Conservation (phyloP, 371 early-diverging fungal genomes). For the Rhizopus stolonifer region DNA sequence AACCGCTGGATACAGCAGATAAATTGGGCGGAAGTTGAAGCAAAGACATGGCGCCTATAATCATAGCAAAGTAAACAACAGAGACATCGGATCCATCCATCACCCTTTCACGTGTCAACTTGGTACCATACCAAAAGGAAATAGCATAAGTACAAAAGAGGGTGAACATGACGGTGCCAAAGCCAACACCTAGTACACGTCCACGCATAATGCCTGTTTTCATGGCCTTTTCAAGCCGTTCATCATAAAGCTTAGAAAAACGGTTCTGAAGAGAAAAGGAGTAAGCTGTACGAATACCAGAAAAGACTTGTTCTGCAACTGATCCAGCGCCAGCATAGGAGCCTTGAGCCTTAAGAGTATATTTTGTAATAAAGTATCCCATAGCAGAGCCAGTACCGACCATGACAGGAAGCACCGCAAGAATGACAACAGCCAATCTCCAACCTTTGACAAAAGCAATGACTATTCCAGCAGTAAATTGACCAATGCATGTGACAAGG, state of each 20-base stretch:
- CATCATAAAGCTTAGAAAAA: constrained; percentile 62
- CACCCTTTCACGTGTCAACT: constrained; percentile 46
- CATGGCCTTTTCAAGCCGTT: constrained; percentile 53
- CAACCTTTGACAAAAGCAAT: constrained; percentile 84
- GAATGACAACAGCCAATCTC: constrained; percentile 75
- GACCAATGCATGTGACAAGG: constrained; percentile 58
- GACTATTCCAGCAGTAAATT: constrained; percentile 81
- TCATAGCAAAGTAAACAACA: constrained; percentile 67
- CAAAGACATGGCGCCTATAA: constrained; percentile 58
- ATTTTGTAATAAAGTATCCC: constrained; percentile 64
- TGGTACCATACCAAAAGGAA: constrained; percentile 79
- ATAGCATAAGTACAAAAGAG: constrained; percentile 68
- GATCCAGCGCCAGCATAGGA: constrained; percentile 48
- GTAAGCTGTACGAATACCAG: constrained; percentile 84
- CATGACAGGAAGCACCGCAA: constrained; percentile 66
- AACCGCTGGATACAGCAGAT: constrained; percentile 57
- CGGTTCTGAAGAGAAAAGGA: constrained; percentile 81
- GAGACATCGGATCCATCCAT: constrained; percentile 56
- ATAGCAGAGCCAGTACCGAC: constrained; percentile 55
- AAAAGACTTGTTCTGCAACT: constrained; percentile 65
- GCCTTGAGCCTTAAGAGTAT: constrained; percentile 36
- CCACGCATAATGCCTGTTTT: constrained; percentile 59
- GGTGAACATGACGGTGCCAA: constrained; percentile 63
- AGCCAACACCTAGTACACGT: constrained; percentile 51
- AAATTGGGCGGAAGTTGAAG: constrained; percentile 59